phyloP scores from a whole-genome alignment of 129 eudicot genomes.

The Flaveria ramosissima region DNA sequence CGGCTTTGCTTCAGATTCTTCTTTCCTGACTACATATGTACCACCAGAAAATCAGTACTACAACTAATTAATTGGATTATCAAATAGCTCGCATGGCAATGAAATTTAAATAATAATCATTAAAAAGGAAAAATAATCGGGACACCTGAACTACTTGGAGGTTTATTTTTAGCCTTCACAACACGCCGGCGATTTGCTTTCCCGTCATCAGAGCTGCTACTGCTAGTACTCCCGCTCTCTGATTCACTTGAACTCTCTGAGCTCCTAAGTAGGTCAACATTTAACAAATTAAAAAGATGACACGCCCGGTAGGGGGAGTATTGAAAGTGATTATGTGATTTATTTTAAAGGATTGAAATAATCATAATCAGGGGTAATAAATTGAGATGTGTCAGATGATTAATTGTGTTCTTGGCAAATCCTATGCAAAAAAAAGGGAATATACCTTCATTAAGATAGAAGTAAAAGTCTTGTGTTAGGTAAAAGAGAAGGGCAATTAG shows the following conservation, averaged over 20 bases:
- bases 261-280: slow-evolving; percentile 33
- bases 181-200: slow-evolving; percentile 37
- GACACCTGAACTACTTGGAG: slow-evolving; percentile 43
- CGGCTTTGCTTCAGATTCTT: slow-evolving; percentile 38
- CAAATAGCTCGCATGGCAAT: background rate
- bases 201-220: slow-evolving; percentile 71
- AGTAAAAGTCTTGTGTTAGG: background rate
- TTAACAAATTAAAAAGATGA: slow-evolving; percentile 12
- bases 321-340: background rate
- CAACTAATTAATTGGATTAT: background rate
- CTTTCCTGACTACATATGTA: slow-evolving; percentile 38
- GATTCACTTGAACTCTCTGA: slow-evolving; percentile 72
- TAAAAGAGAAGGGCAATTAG: background rate
- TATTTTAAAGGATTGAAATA: background rate
- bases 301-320: background rate
- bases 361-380: background rate
- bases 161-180: slow-evolving; percentile 31
- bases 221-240: slow-evolving; percentile 54
- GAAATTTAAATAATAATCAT: background rate
- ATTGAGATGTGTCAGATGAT: background rate
- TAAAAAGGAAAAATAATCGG: background rate
- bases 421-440: too few relatives aligned
- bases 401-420: background rate
- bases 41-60: background rate
- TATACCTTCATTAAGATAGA: background rate